Conservation (phyloP, 805 yeast species). For the Ogataea populi-albae region DNA sequence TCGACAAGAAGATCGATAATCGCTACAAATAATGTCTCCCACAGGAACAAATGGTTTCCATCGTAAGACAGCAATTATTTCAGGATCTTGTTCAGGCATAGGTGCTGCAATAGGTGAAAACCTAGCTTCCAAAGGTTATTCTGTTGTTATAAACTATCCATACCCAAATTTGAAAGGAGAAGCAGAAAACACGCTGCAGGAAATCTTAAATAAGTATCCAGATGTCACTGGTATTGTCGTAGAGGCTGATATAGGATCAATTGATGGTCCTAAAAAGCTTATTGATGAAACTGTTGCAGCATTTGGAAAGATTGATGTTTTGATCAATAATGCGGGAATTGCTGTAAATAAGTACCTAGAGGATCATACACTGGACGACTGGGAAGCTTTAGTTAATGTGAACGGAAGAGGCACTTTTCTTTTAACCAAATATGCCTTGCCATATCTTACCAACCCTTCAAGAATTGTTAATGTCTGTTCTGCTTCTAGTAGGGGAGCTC, state of each 20-base stretch:
- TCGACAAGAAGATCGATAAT: too few species aligned
- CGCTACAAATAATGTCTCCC: slow-evolving; percentile 1
- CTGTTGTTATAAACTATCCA: slow-evolving; percentile 10
- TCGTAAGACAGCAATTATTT: slow-evolving; percentile 41
- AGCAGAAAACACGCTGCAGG: slow-evolving; percentile 3
- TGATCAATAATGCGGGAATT: slow-evolving; percentile 9
- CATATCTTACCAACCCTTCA: slow-evolving; percentile 7
- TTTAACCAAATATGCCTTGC: slow-evolving; percentile 6
- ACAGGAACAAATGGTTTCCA: neutral
- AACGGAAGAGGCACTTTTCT: slow-evolving; percentile 9
- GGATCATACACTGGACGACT: slow-evolving; percentile 7
- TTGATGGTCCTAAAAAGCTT: slow-evolving; percentile 8
- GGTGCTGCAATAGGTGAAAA: slow-evolving; percentile 46
- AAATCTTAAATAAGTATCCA: slow-evolving; percentile 4
- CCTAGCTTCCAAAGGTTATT: slow-evolving; percentile 37
- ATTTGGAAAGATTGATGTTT: slow-evolving; percentile 5
- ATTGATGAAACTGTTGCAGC: slow-evolving; percentile 6
- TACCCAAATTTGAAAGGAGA: slow-evolving; percentile 3
- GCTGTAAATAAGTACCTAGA: slow-evolving; percentile 9
- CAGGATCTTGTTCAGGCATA: slow-evolving; percentile 60
- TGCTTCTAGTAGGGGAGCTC: slow-evolving; percentile 10
- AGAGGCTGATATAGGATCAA: slow-evolving; percentile 8
- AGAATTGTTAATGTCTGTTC: slow-evolving; percentile 8
- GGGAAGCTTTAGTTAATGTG: slow-evolving; percentile 7
- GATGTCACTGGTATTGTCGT: slow-evolving; percentile 5